A percentile compares a stretch with the other conserved stretches of the same genome.
These are phyloP conservation scores for Leccinum pachyderme DNA, from an alignment of 1,284 basidiomycete genomes.

Conservation along the genomic window DNA sequence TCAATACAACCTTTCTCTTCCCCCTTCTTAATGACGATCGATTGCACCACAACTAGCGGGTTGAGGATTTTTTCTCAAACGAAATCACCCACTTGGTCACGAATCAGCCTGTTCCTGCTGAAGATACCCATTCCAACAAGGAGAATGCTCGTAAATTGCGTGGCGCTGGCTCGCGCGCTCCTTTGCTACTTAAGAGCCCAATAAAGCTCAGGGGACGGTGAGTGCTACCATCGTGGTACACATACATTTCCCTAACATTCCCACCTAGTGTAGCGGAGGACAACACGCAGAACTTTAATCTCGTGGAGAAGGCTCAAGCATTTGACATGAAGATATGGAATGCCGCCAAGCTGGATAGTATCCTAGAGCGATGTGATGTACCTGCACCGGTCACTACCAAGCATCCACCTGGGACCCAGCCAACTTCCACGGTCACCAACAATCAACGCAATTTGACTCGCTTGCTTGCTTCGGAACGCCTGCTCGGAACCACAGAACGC, in stretches of 20 bases:
- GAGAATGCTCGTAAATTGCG: constrained; percentile 52
- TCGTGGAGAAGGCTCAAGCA: constrained; percentile 73
- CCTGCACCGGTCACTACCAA: constrained; percentile 30
- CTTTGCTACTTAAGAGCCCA: constrained; percentile 55
- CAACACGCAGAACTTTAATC: constrained; percentile 44
- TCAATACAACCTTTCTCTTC: constrained; percentile 17
- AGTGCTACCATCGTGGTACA: constrained; percentile 10
- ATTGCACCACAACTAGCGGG: constrained; percentile 43
- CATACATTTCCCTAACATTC: constrained; percentile 1
- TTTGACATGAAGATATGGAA: constrained; percentile 92
- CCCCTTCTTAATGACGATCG: background rate
- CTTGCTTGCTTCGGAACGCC: constrained; percentile 84
- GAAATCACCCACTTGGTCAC: constrained; percentile 87
- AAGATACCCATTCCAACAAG: constrained; percentile 51
- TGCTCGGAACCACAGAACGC: constrained; percentile 85
- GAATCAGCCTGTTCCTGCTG: constrained; percentile 45
- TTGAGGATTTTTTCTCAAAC: constrained; percentile 86
- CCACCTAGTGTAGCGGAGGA: constrained; percentile 26
- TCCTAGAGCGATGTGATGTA: constrained; percentile 59
- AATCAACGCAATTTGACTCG: constrained; percentile 49
- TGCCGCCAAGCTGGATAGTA: constrained; percentile 70
- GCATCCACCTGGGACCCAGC: constrained; percentile 25
- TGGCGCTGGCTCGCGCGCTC: constrained; percentile 21
- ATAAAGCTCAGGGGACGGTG: constrained; percentile 62
- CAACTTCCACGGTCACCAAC: constrained; percentile 23